Percentiles rank a stretch among this genome's conserved stretches.
Evolutionary conservation across 495 filamentous ascomycete genomes (phyloP).

Genomic region (Aspergillus cavernicola): DNA sequence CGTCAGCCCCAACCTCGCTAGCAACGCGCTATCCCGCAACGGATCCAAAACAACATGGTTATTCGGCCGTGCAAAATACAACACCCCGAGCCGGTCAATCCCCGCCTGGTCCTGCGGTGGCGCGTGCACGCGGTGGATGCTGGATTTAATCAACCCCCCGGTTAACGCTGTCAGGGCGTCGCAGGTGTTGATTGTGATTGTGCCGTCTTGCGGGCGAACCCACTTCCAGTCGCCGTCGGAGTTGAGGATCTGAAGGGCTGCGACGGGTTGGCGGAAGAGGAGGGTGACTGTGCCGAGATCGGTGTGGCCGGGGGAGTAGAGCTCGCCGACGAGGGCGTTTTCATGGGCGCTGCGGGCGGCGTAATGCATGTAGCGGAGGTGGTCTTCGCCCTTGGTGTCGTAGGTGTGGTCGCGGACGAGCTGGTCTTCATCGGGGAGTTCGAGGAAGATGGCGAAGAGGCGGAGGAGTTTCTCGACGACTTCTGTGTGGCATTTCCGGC

Average conservation of each 20-base stretch:
- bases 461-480: slow-evolving; percentile 48
- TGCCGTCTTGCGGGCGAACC: slow-evolving; percentile 44
- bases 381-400: slow-evolving; percentile 45
- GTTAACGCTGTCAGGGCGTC: slow-evolving; percentile 48
- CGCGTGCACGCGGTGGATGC: slow-evolving; percentile 50
- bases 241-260: slow-evolving; percentile 44
- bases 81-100: slow-evolving; percentile 47
- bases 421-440: slow-evolving; percentile 48
- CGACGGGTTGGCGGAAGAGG: slow-evolving; percentile 47
- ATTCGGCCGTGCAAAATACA: slow-evolving; percentile 44
- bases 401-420: slow-evolving; percentile 46
- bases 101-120: slow-evolving; percentile 49
- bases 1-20: slow-evolving; percentile 38
- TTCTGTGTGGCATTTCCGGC: slow-evolving; percentile 47
- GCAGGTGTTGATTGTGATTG: slow-evolving; percentile 50
- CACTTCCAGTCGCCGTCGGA: slow-evolving; percentile 36
- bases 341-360: slow-evolving; percentile 38
- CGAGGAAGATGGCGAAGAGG: slow-evolving; percentile 49
- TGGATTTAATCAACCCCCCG: slow-evolving; percentile 47
- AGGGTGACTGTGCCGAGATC: slow-evolving; percentile 41
- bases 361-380: slow-evolving; percentile 54
- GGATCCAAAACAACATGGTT: slow-evolving; percentile 40
- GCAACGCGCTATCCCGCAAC: slow-evolving; percentile 39
- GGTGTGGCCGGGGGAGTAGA: slow-evolving; percentile 36
- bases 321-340: slow-evolving; percentile 33